Evolutionary conservation across 2,329 filamentous ascomycete genomes (phyloP), one percentile per base, ranked within the genome.

Genomic region (Malbranchea zuffiana): DNA sequence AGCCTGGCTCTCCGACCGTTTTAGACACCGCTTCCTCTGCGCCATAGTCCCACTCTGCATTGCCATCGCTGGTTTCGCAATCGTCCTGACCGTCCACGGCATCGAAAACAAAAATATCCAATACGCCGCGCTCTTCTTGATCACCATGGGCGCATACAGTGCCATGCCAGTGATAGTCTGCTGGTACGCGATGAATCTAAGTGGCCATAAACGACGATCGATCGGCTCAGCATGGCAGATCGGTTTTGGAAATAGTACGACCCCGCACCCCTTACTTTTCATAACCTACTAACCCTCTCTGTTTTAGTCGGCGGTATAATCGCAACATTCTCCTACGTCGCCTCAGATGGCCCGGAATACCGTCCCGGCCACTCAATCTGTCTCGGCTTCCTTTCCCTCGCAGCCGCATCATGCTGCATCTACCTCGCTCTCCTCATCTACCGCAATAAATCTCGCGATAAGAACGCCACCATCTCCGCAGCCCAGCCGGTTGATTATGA

Each of bases 161-260:
- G 83, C 86, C n/a, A 87, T 94, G 80, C 86, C 88, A 0, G 78
- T 94, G 19, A 75, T 86, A 28, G 73, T 86, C 5, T 86, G 80
- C 56, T 87, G 82, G 81, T 86, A 80, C 57, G 80, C 79, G 48
- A 84, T 85, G 74, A 87, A 86, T 49, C 63, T 85, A 1, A 75
- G 75, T 2, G 81, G 80, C 0, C 82, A 86, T 53, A 78, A 78
- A 40, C 71, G 80, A 3, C 69, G 81, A 28, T 69, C 76, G 6
- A 72, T 86, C 11, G 81, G 81, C 8, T 74, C 74, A 6, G 82
- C 79, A 1, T 86, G 79, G 78, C 81, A 86, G 55, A 68, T 87
- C 28, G 79, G 78, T 0, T 84, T 86, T 46, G 82, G 82, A 7
- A 87, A 86, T 50, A 60, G 56, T 59, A 47, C 42, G 55, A 50